phyloP scores from a whole-genome alignment of 2,329 filamentous ascomycete species.

The Epichloe hybrida region DNA sequence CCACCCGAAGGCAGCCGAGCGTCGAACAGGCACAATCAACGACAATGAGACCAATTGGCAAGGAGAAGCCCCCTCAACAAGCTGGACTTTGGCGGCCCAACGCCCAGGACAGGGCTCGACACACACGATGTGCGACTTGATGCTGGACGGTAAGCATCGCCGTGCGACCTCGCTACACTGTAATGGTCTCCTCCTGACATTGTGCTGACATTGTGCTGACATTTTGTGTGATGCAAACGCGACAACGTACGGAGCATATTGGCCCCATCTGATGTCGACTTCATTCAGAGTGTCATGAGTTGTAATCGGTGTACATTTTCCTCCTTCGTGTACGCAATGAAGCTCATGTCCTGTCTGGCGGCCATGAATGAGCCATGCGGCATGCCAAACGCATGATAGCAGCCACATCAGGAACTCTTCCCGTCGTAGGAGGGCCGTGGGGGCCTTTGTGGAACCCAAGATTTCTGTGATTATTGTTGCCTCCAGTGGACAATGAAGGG shows the following conservation, averaged over 20 bases:
- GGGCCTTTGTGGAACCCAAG: not conserved
- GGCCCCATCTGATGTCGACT: not conserved
- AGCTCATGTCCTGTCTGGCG: not conserved
- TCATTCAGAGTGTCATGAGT: not conserved
- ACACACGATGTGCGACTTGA: not conserved
- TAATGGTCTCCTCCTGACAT: not conserved
- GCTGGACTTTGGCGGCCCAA: not conserved
- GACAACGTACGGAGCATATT: not conserved
- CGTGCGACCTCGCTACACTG: not conserved
- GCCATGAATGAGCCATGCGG: not conserved
- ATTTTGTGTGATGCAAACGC: not conserved
- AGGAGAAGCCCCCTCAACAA: not conserved
- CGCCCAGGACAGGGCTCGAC: not conserved
- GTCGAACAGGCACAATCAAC: not conserved
- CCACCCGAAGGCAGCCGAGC: not conserved
- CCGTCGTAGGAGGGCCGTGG: no score
- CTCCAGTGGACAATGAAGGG: no score
- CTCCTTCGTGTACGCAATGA: not conserved
- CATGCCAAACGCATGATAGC: not conserved
- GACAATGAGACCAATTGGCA: not conserved
- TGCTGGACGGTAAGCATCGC: not conserved
- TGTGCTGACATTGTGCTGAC: not conserved
- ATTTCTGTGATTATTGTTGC: not conserved
- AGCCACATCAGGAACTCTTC: not conserved
- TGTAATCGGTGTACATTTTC: not conserved